phyloP scores from a whole-genome alignment of 371 early-diverging fungal species.

The Sporodiniella umbellata region DNA sequence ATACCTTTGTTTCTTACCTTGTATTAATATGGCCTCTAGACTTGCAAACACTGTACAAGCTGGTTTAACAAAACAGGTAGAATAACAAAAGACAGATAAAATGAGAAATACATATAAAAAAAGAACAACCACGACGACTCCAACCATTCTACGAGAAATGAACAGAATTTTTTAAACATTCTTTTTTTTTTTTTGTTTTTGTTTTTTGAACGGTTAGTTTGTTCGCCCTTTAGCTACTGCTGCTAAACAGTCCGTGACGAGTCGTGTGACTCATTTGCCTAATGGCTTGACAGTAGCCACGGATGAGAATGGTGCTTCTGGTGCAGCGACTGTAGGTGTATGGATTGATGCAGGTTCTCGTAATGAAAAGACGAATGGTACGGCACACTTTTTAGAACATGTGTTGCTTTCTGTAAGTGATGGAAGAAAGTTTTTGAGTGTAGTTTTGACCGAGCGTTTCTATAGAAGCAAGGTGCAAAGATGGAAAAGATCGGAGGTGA shows the following conservation, averaged over 20 bases:
- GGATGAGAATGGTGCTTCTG: conserved; percentile 85
- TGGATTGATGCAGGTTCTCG: conserved; percentile 98
- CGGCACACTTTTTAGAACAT: conserved; percentile 98
- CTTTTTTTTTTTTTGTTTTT: too few relatives aligned
- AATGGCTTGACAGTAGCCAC: conserved; percentile 97
- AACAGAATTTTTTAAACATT: too few relatives aligned
- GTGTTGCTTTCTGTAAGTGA: conserved; percentile 93
- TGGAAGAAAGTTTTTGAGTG: not conserved
- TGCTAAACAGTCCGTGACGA: conserved; percentile 51
- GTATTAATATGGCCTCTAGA: too few relatives aligned
- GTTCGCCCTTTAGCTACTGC: conserved; percentile 57
- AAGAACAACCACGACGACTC: too few relatives aligned
- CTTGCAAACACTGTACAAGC: too few relatives aligned
- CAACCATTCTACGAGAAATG: too few relatives aligned
- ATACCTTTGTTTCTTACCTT: too few relatives aligned
- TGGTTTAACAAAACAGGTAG: too few relatives aligned
- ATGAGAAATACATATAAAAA: too few relatives aligned
- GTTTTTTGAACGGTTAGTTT: too few relatives aligned
- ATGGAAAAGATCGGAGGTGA: conserved; percentile 97
- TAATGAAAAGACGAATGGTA: conserved; percentile 91
- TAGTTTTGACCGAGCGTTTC: conserved; percentile 68
- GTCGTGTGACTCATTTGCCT: conserved; percentile 77
- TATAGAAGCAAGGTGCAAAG: conserved; percentile 67
- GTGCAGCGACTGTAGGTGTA: conserved; percentile 97
- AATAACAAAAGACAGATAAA: too few relatives aligned